phyloP scores from a whole-genome alignment of 208 protist species.

The Leishmania braziliensis region DNA sequence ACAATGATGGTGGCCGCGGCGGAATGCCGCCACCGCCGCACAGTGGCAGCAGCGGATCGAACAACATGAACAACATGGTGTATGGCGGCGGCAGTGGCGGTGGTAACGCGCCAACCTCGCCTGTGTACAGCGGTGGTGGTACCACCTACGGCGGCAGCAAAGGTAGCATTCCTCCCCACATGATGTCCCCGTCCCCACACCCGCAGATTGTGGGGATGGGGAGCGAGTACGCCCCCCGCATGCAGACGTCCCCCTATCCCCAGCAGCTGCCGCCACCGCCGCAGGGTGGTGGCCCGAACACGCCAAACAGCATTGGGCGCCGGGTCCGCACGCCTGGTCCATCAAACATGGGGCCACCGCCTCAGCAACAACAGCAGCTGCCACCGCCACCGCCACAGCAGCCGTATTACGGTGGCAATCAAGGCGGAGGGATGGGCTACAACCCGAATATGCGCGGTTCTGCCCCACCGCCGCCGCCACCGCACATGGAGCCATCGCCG shows the following conservation, averaged over 20 bases:
- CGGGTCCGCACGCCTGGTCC: conserved; percentile 14
- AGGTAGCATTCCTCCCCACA: conserved; percentile 20
- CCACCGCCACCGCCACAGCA: conserved; percentile 9
- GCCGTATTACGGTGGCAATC: conserved; percentile 34
- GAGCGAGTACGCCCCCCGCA: conserved; percentile 26
- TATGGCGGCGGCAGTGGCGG: conserved; percentile 23
- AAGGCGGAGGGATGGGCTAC: conserved; percentile 30
- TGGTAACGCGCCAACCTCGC: conserved; percentile 26
- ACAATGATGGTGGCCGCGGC: conserved; percentile 34
- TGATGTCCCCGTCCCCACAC: conserved; percentile 33
- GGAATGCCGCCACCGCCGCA: conserved; percentile 35
- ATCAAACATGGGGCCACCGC: conserved; percentile 2
- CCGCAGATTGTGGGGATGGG: conserved; percentile 36
- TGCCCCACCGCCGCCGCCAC: conserved; percentile 32
- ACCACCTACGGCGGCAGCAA: conserved; percentile 22
- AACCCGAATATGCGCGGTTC: conserved; percentile 31
- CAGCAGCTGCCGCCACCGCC: conserved; percentile 19
- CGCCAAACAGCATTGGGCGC: conserved; percentile 26
- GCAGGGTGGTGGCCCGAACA: conserved; percentile 21
- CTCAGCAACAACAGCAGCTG: conserved; percentile 11
- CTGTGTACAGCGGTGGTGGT: conserved; percentile 30
- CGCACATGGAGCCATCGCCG: conserved; percentile 46
- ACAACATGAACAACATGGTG: conserved; percentile 36
- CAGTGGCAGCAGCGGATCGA: conserved; percentile 32
- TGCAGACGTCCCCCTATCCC: conserved; percentile 33